Conservation (phyloP, 1,139 yeast species). For the Geotrichum aggregatum region DNA sequence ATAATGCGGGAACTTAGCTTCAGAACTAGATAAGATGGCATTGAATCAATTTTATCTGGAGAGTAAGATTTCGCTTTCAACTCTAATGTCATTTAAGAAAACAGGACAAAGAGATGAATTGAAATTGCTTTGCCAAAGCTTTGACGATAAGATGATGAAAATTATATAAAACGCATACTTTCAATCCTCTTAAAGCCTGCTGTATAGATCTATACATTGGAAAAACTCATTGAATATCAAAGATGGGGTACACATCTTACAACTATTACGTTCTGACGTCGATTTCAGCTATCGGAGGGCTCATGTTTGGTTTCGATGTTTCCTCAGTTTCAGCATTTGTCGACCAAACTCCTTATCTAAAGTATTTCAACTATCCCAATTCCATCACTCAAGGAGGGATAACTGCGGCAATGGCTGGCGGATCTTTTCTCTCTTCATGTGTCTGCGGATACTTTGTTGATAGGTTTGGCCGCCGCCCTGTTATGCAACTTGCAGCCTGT, state of each 20-base stretch:
- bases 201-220: neutral
- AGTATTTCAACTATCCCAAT: slow-evolving; percentile 37
- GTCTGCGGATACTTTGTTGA: slow-evolving; percentile 53
- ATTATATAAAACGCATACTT: neutral
- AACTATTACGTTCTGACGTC: slow-evolving; percentile 40
- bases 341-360: slow-evolving; percentile 59
- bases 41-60: no score
- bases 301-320: slow-evolving; percentile 92
- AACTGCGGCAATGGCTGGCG: slow-evolving; percentile 90
- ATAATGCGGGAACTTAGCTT: no score
- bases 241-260: slow-evolving; percentile 30
- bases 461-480: slow-evolving; percentile 67
- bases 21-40: no score
- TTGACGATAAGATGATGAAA: no score
- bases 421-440: slow-evolving; percentile 57
- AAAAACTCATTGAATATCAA: neutral
- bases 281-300: slow-evolving; percentile 82
- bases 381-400: slow-evolving; percentile 72
- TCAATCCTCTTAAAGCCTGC: neutral
- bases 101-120: no score
- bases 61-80: no score
- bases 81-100: no score
- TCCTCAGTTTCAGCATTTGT: slow-evolving; percentile 86
- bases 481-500: slow-evolving; percentile 67
- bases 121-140: no score